Conservation (phyloP, 139 green algal genomes). For the Coccomyxa sp. region DNA sequence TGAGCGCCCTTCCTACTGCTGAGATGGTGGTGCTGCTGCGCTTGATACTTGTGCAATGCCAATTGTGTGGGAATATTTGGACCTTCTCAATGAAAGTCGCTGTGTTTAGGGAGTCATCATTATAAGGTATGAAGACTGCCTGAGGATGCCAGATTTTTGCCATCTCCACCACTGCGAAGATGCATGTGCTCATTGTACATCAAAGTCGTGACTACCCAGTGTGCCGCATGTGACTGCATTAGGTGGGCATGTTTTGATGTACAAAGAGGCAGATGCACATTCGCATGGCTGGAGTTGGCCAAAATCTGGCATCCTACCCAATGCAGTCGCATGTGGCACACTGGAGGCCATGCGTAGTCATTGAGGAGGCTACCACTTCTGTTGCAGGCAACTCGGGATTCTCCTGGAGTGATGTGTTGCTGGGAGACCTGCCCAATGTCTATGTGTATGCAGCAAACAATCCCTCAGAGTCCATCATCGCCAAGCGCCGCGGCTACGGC, state of each 20-base stretch:
- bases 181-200: background rate
- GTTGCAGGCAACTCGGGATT: constrained; percentile 70
- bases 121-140: too few species aligned
- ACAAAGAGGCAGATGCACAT: too few species aligned
- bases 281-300: too few species aligned
- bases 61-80: background rate
- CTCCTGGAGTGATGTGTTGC: constrained; percentile 73
- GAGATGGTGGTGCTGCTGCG: background rate
- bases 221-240: too few species aligned
- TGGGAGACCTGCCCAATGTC: constrained; percentile 88
- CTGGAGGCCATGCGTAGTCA: too few species aligned
- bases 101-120: background rate
- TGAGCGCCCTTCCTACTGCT: background rate
- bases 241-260: too few species aligned
- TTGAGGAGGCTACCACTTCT: background rate
- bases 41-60: background rate
- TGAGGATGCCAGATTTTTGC: too few species aligned
- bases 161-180: background rate
- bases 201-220: too few species aligned
- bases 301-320: too few species aligned
- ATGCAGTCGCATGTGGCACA: too few species aligned
- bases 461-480: constrained; percentile 89
- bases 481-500: constrained; percentile 93
- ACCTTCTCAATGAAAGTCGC: background rate
- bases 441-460: constrained; percentile 95